phyloP scores from a whole-genome alignment of 805 yeast genomes.

The Wickerhamomyces chambardii region DNA sequence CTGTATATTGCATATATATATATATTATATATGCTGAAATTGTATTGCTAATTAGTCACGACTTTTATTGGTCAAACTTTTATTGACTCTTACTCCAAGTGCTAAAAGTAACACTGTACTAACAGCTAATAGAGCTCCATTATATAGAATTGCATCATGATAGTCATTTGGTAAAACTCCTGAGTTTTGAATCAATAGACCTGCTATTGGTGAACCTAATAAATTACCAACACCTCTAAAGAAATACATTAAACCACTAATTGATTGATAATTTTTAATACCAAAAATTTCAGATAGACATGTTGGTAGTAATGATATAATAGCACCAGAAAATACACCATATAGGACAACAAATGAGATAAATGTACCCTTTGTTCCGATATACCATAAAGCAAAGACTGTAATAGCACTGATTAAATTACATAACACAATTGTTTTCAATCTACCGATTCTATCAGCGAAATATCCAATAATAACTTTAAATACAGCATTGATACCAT shows the following conservation, averaged over 20 bases:
- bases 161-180: slow-evolving; percentile 13
- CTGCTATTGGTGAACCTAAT: slow-evolving; percentile 27
- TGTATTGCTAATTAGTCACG: neutral
- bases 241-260: slow-evolving; percentile 25
- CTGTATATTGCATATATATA: too few relatives aligned
- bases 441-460: slow-evolving; percentile 31
- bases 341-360: slow-evolving; percentile 23
- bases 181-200: slow-evolving; percentile 15
- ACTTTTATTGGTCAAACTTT: neutral
- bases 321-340: slow-evolving; percentile 27
- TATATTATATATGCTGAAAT: too few relatives aligned
- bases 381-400: slow-evolving; percentile 29
- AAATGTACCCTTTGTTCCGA: slow-evolving; percentile 16
- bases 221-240: slow-evolving; percentile 24
- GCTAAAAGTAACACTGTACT: slow-evolving; percentile 1
- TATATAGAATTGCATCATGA: slow-evolving; percentile 19
- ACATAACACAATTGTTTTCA: slow-evolving; percentile 32
- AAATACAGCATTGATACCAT: slow-evolving; percentile 22
- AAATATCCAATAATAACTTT: slow-evolving; percentile 25
- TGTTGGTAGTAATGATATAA: slow-evolving; percentile 23
- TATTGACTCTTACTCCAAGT: neutral
- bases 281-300: slow-evolving; percentile 25
- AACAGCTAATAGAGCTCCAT: slow-evolving; percentile 11
- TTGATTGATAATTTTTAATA: slow-evolving; percentile 20
- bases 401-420: slow-evolving; percentile 22